Percentiles rank a stretch among this genome's conserved stretches.
phyloP scores from a whole-genome alignment of 2,329 filamentous ascomycete genomes.

The Raffaelea arxii region DNA sequence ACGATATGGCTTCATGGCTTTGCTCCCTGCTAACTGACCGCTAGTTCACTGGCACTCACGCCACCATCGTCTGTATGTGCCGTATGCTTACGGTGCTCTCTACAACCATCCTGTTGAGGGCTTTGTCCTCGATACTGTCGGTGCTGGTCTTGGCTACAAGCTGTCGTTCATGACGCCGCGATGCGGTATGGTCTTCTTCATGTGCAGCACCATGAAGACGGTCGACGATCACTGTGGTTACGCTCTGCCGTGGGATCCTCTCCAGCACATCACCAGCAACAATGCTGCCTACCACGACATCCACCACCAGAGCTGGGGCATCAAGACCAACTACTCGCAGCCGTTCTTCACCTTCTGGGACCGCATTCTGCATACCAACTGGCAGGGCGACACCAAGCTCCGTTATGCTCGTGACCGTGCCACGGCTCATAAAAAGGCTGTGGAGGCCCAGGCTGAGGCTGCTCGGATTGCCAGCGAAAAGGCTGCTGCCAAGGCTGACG shows the following conservation, averaged over 20 bases:
- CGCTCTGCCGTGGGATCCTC: constrained; percentile 85
- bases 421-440: constrained; percentile 27
- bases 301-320: constrained; percentile 97
- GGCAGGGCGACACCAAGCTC: constrained; percentile 51
- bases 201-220: constrained; percentile 84
- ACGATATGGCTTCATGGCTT: too few species aligned
- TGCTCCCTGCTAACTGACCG: too few species aligned
- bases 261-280: constrained; percentile 87
- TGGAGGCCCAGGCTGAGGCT: constrained; percentile 7
- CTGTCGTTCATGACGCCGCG: constrained; percentile 71
- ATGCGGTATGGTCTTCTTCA: constrained; percentile 85
- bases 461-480: not conserved
- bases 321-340: constrained; percentile 90
- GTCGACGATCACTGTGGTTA: constrained; percentile 98
- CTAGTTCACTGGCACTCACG: constrained; percentile 88
- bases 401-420: constrained; percentile 32
- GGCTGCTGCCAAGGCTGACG: not conserved
- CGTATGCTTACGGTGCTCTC: constrained; percentile 91
- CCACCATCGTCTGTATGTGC: constrained; percentile 94
- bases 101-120: constrained; percentile 97
- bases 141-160: constrained; percentile 77
- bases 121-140: constrained; percentile 84
- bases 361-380: constrained; percentile 68
- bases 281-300: constrained; percentile 97
- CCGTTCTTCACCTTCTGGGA: constrained; percentile 98